A percentile compares a stretch with the other conserved stretches of the same genome.
phyloP scores from a whole-genome alignment of 176 grass and related monocot genomes.

The Miscanthus lutarioriparius region DNA sequence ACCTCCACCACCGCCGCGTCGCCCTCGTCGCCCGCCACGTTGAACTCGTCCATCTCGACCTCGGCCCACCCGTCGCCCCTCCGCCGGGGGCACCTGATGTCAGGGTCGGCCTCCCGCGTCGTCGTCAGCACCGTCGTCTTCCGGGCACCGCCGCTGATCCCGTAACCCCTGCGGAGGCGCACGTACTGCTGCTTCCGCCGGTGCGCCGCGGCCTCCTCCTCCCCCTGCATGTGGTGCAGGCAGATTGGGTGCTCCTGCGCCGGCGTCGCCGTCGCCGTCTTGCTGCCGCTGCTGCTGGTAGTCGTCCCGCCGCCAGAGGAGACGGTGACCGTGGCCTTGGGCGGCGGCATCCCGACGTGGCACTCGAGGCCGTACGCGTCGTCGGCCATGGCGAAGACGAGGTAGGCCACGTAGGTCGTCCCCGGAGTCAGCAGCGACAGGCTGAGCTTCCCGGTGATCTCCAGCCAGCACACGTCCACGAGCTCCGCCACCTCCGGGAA shows the following conservation, averaged over 20 bases:
- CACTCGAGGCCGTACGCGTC: slow-evolving; percentile 53
- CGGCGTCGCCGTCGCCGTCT: neutral
- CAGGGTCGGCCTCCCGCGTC: slow-evolving; percentile 12
- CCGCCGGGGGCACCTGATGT: slow-evolving; percentile 27
- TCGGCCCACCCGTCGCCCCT: slow-evolving; percentile 58
- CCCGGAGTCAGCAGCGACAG: slow-evolving; percentile 43
- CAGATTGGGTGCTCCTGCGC: slow-evolving; percentile 35
- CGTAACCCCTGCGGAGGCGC: slow-evolving; percentile 21
- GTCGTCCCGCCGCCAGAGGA: neutral
- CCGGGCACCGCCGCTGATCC: neutral
- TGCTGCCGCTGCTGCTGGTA: neutral
- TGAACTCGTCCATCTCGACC: slow-evolving; percentile 57
- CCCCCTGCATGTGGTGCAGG: slow-evolving; percentile 55
- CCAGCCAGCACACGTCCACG: slow-evolving; percentile 60
- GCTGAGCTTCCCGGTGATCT: slow-evolving; percentile 55
- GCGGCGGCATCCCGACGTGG: slow-evolving; percentile 44
- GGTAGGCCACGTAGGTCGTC: slow-evolving; percentile 55
- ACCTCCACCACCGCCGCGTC: slow-evolving; percentile 46
- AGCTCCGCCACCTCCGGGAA: slow-evolving; percentile 68
- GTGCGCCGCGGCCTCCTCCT: slow-evolving; percentile 33
- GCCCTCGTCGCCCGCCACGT: neutral
- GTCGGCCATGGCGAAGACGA: slow-evolving; percentile 58
- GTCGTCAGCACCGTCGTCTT: neutral
- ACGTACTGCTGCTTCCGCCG: slow-evolving; percentile 38
- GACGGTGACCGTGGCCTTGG: slow-evolving; percentile 36